These are phyloP conservation scores for Cystofilobasidium ferigula DNA, from an alignment of 768 basidiomycete genomes.

Conservation along the genomic window DNA sequence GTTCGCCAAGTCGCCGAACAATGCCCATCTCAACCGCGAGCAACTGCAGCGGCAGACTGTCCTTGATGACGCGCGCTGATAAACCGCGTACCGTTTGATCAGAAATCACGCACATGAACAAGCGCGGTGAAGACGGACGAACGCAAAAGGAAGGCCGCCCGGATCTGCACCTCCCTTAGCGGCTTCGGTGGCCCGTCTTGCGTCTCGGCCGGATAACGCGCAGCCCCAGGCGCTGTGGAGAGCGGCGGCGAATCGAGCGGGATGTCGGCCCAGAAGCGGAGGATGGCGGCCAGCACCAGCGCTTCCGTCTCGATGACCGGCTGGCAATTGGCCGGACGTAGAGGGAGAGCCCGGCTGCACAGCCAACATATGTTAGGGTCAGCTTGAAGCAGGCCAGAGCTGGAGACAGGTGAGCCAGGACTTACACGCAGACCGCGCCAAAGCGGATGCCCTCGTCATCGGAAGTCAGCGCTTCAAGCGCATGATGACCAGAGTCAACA, in stretches of 20 bases:
- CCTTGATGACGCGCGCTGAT: neutral
- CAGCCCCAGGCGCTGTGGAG: neutral
- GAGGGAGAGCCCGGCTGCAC: no score
- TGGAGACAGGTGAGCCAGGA: neutral
- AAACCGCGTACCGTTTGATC: neutral
- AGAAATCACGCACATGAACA: neutral
- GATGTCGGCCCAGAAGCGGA: neutral
- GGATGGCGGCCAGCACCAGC: neutral
- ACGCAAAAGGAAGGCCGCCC: neutral
- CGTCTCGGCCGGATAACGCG: neutral
- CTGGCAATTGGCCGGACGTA: neutral
- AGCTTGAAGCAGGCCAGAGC: no score
- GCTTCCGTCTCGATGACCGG: neutral
- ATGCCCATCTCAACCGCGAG: slow-evolving; percentile 1
- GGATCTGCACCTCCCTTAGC: neutral
- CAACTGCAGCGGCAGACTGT: neutral
- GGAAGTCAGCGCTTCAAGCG: neutral
- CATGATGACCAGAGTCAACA: neutral
- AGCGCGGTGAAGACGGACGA: neutral
- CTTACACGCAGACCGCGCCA: neutral
- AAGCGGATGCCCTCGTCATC: neutral
- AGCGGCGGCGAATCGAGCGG: neutral
- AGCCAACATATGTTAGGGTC: no score
- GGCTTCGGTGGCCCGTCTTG: neutral
- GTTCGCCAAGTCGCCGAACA: neutral